Evolutionary conservation across 148 eudicot species (phyloP), one percentile per base, ranked within the genome.

Genomic region (Bassia scoparia): DNA sequence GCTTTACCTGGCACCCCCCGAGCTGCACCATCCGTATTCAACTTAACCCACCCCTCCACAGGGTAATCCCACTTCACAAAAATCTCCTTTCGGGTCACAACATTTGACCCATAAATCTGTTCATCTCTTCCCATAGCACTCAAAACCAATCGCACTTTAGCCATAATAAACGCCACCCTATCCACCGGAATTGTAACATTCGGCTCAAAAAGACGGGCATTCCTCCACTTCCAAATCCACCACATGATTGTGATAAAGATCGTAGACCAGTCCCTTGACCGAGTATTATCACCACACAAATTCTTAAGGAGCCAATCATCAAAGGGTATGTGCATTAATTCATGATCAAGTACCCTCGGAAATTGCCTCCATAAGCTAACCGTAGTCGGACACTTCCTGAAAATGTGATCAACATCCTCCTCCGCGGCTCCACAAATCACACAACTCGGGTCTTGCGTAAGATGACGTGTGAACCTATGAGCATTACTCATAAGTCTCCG

Each of bases 221-320:
- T 60, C 20, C 64, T 2, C 64, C 64, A 60, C 23, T 18, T 60
- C 64, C 35, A 60, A 18, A 60, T 2, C 64, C 64, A 60, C 64
- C 37, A 60, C 2, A 60, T 14, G 10, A 7, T 29, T 34, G 23
- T 14, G 5, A 26, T 2, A 29, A 60, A 60, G 1, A 29, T 1
- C 1, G 11, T 3, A 1, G 64, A 20, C 18, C 35, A 27, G 0
- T 14, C 3, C 20, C 29, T 16, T 0, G 10, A 0, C 10, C 18
- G 4, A 29, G 64, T 17, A 5, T 1, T 10, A 14, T 29, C 30
- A 27, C 35, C 33, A 1, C 11, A 0, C 2, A 60, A 0, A 60
- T 60, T 60, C 0, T 1, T 2, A 1, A 60, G 1, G 3, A 29
- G 3, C 64, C 64, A 60, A 2, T 60, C 64, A 10, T 60, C 35